Evolutionary conservation across 2,329 filamentous ascomycete genomes (phyloP).

Genomic region (Exophiala spinifera): DNA sequence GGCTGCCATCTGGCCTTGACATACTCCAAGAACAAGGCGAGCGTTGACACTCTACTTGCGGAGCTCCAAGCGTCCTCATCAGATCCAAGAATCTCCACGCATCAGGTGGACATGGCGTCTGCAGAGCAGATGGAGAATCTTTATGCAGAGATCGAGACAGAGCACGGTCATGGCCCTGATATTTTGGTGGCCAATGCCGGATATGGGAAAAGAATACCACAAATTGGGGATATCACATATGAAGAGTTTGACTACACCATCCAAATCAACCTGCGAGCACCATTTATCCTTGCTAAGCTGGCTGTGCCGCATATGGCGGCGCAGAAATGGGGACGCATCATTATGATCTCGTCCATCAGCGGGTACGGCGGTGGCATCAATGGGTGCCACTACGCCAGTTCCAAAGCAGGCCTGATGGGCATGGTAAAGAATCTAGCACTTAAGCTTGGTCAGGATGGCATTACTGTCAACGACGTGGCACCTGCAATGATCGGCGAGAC

Average conservation of each 20-base stretch:
- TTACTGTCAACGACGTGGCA: conserved; percentile 66
- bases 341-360: conserved; percentile 63
- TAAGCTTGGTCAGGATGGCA: conserved; percentile 58
- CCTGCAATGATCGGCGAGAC: conserved; percentile 66
- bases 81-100: conserved; percentile 46
- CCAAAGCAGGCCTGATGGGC: conserved; percentile 59
- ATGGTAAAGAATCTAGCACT: conserved; percentile 64
- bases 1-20: conserved; percentile 58
- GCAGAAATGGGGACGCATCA: conserved; percentile 61
- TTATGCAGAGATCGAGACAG: conserved; percentile 36
- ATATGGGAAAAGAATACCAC: conserved; percentile 57
- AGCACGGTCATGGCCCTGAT: conserved; percentile 45
- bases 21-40: conserved; percentile 52
- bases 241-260: conserved; percentile 56
- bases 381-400: conserved; percentile 53
- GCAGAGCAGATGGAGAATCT: conserved; percentile 53
- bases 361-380: conserved; percentile 62
- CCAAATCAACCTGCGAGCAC: conserved; percentile 59
- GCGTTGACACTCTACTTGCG: conserved; percentile 46
- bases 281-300: conserved; percentile 60
- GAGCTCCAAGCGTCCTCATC: conserved; percentile 34
- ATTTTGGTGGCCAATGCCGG: conserved; percentile 66
- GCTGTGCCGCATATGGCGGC: conserved; percentile 59
- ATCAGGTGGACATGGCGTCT: conserved; percentile 58
- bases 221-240: conserved; percentile 54